Evolutionary conservation across 2,329 filamentous ascomycete species (phyloP).

Genomic region (Xylariaceae sp.): DNA sequence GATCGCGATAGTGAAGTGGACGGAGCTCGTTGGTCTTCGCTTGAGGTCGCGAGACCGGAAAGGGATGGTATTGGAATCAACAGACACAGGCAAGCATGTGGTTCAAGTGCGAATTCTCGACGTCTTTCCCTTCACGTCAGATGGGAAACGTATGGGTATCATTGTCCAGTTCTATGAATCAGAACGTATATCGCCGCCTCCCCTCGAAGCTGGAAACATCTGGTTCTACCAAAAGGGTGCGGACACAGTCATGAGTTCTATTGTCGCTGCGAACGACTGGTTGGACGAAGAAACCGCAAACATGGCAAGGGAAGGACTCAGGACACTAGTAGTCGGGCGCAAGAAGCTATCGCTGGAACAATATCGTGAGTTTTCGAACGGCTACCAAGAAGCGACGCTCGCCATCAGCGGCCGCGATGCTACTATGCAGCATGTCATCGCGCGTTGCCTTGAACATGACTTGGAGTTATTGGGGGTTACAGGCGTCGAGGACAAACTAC

Average conservation of each 20-base stretch:
- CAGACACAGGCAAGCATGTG: slow-evolving; percentile 66
- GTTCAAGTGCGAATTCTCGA: slow-evolving; percentile 87
- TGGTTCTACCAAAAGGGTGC: slow-evolving; percentile 99
- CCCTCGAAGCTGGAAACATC: slow-evolving; percentile 67
- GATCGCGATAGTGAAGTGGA: slow-evolving; percentile 96
- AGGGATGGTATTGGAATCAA: slow-evolving; percentile 76
- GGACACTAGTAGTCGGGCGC: slow-evolving; percentile 91
- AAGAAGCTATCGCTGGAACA: slow-evolving; percentile 75
- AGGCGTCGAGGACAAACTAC: slow-evolving; percentile 94
- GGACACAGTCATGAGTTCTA: slow-evolving; percentile 95
- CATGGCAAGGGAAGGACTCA: slow-evolving; percentile 94
- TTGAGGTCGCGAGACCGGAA: slow-evolving; percentile 82
- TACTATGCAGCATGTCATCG: slow-evolving; percentile 75
- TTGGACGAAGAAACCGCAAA: slow-evolving; percentile 98
- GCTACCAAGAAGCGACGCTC: slow-evolving; percentile 75
- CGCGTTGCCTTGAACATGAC: slow-evolving; percentile 77
- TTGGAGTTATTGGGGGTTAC: slow-evolving; percentile 95
- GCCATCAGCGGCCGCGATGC: slow-evolving; percentile 75
- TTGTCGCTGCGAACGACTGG: slow-evolving; percentile 96
- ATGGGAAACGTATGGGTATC: slow-evolving; percentile 97
- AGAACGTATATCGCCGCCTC: slow-evolving; percentile 43
- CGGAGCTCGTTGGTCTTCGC: slow-evolving; percentile 83
- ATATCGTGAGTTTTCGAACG: slow-evolving; percentile 74
- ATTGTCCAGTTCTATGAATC: slow-evolving; percentile 78
- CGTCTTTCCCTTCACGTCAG: slow-evolving; percentile 95